Evolutionary conservation across 1,284 basidiomycete genomes (phyloP), one percentile per base, ranked within the genome.

Genomic region (Trichosporon inkin): DNA sequence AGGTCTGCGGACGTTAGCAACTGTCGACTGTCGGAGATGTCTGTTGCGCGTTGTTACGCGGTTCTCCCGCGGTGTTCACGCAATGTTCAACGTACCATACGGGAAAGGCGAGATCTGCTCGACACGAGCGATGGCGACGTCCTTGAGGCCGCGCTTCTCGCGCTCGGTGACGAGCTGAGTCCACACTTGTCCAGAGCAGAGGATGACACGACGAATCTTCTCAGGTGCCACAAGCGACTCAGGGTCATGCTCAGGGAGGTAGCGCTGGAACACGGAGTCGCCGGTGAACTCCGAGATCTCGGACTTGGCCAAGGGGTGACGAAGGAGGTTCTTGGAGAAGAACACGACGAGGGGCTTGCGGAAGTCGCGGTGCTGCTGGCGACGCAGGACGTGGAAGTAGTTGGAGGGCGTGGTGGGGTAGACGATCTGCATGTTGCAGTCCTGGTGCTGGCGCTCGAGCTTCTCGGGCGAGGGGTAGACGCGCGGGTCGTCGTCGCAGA

Each of bases 391-490:
- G 77, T 96, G 93, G 89, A 90, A 94, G 78, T 93, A 93, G 82
- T 93, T 95, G 54, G 92, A 88, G 10, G 91, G 90, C 0, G 91
- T 94, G 36, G 94, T 94, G 17, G 91, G 89, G 81, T 98, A 98
- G 39, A 96, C 91, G 67, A 98, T 88, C 80, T 98, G 95, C 92
- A 99, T 94, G 79, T 99, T 99, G 79, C 92, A 95, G 78, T 99
- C 96, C 81, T 99, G 96, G 76, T 97, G 93, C 75, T 96, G 92
- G 58, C 96, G 83, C 76, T 94, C 90, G 67, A 94, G 81, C 83
- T 95, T 94, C 78, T 96, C 87, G 1, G 84, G 84, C 0, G 86
- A 86, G 5, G 96, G 96, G 86, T 87, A 98, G 67, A 88, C 76
- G 77, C 94, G 85, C 10, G 95, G 95, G 77, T 99, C 93, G 73